Percentiles rank a stretch among this genome's conserved stretches.
These are phyloP conservation scores for Fusarium liriodendri DNA, from an alignment of 2,329 filamentous ascomycete genomes.

Conservation along the genomic window DNA sequence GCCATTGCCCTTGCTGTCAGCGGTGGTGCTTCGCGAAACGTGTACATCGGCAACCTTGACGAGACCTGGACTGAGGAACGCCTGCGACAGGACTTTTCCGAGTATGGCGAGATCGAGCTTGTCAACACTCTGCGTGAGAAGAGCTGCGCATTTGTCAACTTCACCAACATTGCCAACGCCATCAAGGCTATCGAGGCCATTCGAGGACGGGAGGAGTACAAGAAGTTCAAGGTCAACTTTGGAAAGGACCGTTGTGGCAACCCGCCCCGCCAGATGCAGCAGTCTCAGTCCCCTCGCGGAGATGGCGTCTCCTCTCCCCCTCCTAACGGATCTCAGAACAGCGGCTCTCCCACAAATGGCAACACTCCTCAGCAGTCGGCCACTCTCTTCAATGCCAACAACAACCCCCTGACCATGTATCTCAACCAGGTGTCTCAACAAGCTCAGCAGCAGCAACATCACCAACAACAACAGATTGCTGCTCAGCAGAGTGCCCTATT, in stretches of 20 bases:
- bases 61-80: conserved; percentile 98
- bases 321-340: conserved; percentile 70
- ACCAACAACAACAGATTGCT: conserved; percentile 77
- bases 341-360: conserved; percentile 65
- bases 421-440: conserved; percentile 84
- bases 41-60: conserved; percentile 97
- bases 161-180: conserved; percentile 99
- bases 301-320: conserved; percentile 70
- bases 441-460: conserved; percentile 78
- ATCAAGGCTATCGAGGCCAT: conserved; percentile 99
- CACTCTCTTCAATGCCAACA: conserved; percentile 81
- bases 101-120: conserved; percentile 97
- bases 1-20: conserved; percentile 97
- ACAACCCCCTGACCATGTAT: conserved; percentile 94
- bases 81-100: conserved; percentile 93
- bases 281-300: conserved; percentile 74
- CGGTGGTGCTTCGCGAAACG: conserved; percentile 96
- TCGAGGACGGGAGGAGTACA: conserved; percentile 94
- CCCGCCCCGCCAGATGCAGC: conserved; percentile 86
- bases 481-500: conserved; percentile 86
- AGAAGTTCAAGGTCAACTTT: conserved; percentile 99
- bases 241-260: conserved; percentile 99
- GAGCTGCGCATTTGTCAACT: conserved; percentile 99
- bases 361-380: conserved; percentile 73
- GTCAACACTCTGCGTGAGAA: conserved; percentile 98